Conservation (phyloP, 2,329 filamentous ascomycete species). For the Falciphora oryzae region DNA sequence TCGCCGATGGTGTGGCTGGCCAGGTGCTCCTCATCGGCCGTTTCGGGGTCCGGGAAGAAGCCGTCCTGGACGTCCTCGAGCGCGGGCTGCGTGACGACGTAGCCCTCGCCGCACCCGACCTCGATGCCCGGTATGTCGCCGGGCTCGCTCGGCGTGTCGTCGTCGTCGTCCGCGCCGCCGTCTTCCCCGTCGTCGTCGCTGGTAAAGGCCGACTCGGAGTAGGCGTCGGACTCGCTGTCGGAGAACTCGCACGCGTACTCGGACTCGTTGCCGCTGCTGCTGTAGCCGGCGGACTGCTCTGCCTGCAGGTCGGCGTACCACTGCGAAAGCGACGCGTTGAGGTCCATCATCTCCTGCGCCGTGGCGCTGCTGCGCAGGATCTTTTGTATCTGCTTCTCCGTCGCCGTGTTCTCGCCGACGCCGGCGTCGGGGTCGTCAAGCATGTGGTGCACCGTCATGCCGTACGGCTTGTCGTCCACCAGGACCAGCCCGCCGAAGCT, state of each 20-base stretch:
- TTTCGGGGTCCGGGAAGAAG: conserved; percentile 70
- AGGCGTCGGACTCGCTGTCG: conserved; percentile 51
- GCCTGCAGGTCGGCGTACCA: conserved; percentile 34
- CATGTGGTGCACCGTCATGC: conserved; percentile 97
- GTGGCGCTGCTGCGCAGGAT: conserved; percentile 19
- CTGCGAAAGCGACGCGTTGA: conserved; percentile 30
- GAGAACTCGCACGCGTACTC: conserved; percentile 57
- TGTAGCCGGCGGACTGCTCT: conserved; percentile 25
- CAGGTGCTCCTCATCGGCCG: conserved; percentile 74
- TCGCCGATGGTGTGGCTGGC: conserved; percentile 75
- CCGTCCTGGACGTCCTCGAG: conserved; percentile 79
- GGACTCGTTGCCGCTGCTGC: conserved; percentile 41
- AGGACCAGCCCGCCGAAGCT: conserved; percentile 85
- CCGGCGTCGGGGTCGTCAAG: conserved; percentile 62
- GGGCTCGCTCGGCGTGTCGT: conserved; percentile 50
- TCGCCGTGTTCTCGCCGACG: conserved; percentile 13
- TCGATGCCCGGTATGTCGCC: conserved; percentile 77
- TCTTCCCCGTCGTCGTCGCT: conserved; percentile 33
- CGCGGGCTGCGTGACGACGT: conserved; percentile 85
- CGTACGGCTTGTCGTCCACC: conserved; percentile 77
- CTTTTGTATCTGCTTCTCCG: conserved; percentile 12
- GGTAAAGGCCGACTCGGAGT: conserved; percentile 45
- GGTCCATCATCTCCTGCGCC: conserved; percentile 22
- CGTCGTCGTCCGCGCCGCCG: conserved; percentile 38
- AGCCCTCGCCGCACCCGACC: conserved; percentile 67